Conservation (phyloP, 2,329 filamentous ascomycete genomes). For the Pyrenophora seminiperda region DNA sequence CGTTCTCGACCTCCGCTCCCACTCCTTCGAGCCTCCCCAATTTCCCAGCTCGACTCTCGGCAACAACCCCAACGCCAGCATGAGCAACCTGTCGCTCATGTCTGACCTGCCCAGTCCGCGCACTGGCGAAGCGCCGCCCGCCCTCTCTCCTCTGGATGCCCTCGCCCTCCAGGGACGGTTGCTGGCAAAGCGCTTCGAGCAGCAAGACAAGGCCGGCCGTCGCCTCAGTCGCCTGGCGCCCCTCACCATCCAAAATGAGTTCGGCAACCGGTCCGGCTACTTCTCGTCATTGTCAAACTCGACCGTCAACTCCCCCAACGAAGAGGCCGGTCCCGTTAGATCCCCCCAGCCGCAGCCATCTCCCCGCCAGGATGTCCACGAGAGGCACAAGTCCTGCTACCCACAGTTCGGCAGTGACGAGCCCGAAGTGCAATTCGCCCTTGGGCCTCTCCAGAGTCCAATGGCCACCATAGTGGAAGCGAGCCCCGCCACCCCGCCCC, state of each 20-base stretch:
- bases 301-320: slow-evolving; percentile 61
- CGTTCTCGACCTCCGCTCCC: slow-evolving; percentile 41
- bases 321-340: slow-evolving; percentile 44
- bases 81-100: slow-evolving; percentile 39
- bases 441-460: slow-evolving; percentile 36
- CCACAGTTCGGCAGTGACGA: slow-evolving; percentile 44
- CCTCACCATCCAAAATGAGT: slow-evolving; percentile 78
- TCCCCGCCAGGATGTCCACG: slow-evolving; percentile 35
- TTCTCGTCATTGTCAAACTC: slow-evolving; percentile 72
- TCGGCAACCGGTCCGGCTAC: slow-evolving; percentile 78
- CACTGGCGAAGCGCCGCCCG: slow-evolving; percentile 72
- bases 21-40: slow-evolving; percentile 37
- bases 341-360: slow-evolving; percentile 34
- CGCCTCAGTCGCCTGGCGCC: slow-evolving; percentile 86
- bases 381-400: slow-evolving; percentile 46
- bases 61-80: slow-evolving; percentile 35
- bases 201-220: slow-evolving; percentile 70
- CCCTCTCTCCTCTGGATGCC: slow-evolving; percentile 91
- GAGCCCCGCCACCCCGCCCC: slow-evolving; percentile 28
- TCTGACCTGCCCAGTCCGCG: slow-evolving; percentile 55
- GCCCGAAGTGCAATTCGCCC: slow-evolving; percentile 31
- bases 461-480: slow-evolving; percentile 46
- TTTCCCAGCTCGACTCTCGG: slow-evolving; percentile 12
- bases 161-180: slow-evolving; percentile 90
- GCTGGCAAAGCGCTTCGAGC: slow-evolving; percentile 84